Evolutionary conservation across 176 grass and related monocot genomes (phyloP), one percentile per base, ranked within the genome.

Genomic region (Zizania latifolia): DNA sequence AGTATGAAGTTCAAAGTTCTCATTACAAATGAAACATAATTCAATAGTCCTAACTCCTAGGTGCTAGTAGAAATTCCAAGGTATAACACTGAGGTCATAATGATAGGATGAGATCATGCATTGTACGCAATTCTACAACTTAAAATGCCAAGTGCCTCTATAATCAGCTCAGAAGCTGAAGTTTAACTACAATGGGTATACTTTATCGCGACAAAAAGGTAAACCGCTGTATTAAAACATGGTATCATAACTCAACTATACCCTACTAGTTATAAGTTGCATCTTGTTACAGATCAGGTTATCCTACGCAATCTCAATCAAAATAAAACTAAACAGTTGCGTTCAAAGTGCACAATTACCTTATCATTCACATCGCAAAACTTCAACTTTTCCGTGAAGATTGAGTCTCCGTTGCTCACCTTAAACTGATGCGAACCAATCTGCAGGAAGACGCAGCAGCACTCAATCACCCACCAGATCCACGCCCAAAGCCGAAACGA

Each of bases 391-490:
- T 97, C 94, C 1, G 90, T 93, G 51, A 97, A 97, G 83, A 97
- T 97, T 8, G 94, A 90, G 43, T 97, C 94, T 16, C 90, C 90
- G 34, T 93, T 97, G 88, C 94, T 97, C 53, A 97, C 94, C 81
- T 97, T 97, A 63, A 97, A 97, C 67, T 97, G 94, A 41, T 97
- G 94, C 56, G 94, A 97, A 44, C 94, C 90, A 80, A 97, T 87
- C 94, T 97, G 84, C 58, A 62, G 26, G n/a, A 39, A 59, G 58
- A 33, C 74, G 13, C 5, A 74, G 57, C 4, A 21, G 16, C 24
- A 70, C 41, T 0, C 19, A 15, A 26, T 54, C 62, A 63, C 27
- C 17, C 44, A 68, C 43, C 34, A 78, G 82, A 84, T 79, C 43
- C 45, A 43, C 58, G 4, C 27, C 35, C 32, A 26, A 30, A 44